Conservation (phyloP, 441 rosid species). For the Isatis lusitanica region DNA sequence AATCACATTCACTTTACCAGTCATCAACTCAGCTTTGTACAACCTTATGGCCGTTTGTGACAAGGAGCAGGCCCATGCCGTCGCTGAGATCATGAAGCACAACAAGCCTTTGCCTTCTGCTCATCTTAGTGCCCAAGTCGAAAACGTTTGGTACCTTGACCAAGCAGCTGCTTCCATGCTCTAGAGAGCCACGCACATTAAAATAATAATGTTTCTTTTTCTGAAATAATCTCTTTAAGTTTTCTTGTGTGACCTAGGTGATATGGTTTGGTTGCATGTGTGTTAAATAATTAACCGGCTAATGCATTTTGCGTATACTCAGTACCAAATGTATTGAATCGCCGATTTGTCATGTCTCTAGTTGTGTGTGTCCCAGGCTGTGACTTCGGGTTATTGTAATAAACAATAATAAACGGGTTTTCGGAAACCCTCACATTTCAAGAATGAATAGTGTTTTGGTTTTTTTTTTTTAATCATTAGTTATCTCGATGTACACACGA, state of each 20-base stretch:
- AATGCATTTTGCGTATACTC: neutral
- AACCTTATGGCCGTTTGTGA: slow-evolving; percentile 68
- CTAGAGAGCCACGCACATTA: slow-evolving; percentile 23
- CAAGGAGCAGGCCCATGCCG: slow-evolving; percentile 51
- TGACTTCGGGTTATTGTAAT: neutral
- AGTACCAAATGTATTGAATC: neutral
- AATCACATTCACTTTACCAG: slow-evolving; percentile 78
- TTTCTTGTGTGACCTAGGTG: slow-evolving; percentile 1
- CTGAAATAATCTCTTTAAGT: neutral
- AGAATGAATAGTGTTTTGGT: neutral
- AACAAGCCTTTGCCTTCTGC: slow-evolving; percentile 47
- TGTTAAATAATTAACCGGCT: slow-evolving; percentile 4
- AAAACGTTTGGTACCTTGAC: slow-evolving; percentile 73
- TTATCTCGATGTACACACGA: neutral
- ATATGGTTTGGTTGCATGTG: slow-evolving; percentile 1
- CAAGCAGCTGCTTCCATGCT: slow-evolving; percentile 72
- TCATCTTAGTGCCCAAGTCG: slow-evolving; percentile 63
- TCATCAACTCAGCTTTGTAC: slow-evolving; percentile 69
- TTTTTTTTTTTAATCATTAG: neutral
- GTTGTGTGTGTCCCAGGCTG: neutral
- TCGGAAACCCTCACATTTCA: neutral
- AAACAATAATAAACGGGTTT: neutral
- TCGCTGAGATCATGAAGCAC: slow-evolving; percentile 46
- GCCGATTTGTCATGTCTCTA: neutral
- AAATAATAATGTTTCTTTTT: neutral